Conservation (phyloP, 2,329 filamentous ascomycete species). For the Plenodomus tracheiphilus region DNA sequence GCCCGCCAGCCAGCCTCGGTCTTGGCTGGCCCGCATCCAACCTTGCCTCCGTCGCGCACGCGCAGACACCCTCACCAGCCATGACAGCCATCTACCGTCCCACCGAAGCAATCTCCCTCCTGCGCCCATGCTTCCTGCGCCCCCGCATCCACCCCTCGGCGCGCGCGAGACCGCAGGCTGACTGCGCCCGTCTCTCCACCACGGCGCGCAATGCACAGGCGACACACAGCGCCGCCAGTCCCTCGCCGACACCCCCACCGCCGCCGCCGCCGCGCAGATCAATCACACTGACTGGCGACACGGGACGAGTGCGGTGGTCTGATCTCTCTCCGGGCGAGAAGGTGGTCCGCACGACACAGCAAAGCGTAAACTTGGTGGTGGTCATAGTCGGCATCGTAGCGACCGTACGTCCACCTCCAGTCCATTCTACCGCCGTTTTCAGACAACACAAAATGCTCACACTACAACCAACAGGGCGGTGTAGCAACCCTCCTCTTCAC, state of each 20-base stretch:
- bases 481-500: slow-evolving; percentile 57
- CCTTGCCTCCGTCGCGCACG: too few species aligned
- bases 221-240: slow-evolving; percentile 30
- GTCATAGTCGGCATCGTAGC: slow-evolving; percentile 73
- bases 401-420: slow-evolving; percentile 61
- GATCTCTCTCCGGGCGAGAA: slow-evolving; percentile 78
- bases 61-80: neutral
- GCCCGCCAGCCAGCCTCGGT: slow-evolving; percentile 3
- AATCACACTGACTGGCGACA: slow-evolving; percentile 84
- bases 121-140: slow-evolving; percentile 29
- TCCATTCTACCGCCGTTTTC: too few species aligned
- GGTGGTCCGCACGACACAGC: slow-evolving; percentile 81
- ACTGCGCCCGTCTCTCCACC: slow-evolving; percentile 33
- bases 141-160: slow-evolving; percentile 23
- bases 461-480: slow-evolving; percentile 61
- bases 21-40: neutral
- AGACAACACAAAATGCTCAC: slow-evolving; percentile 4
- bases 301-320: slow-evolving; percentile 79
- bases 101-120: slow-evolving; percentile 34
- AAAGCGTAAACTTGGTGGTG: slow-evolving; percentile 84
- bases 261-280: slow-evolving; percentile 62
- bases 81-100: slow-evolving; percentile 39
- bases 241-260: slow-evolving; percentile 20
- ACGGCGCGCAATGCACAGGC: slow-evolving; percentile 25
- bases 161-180: slow-evolving; percentile 3